These are phyloP conservation scores for Oryza rufipogon DNA, from an alignment of 176 grass and related monocot species.

Conservation along the genomic window DNA sequence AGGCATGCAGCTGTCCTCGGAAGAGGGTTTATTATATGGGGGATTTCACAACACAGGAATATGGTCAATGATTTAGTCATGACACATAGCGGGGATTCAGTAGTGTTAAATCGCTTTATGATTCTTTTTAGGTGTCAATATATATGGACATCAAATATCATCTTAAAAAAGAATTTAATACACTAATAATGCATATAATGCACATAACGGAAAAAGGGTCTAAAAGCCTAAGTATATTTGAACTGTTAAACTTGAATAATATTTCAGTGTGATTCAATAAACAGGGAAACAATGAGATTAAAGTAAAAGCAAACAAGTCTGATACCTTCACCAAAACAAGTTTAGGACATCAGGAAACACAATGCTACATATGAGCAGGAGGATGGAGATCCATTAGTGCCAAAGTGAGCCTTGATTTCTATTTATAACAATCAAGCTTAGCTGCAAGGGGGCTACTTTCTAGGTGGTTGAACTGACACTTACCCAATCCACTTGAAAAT, in stretches of 20 bases:
- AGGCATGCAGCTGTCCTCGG: neutral
- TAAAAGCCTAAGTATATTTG: neutral
- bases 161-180: neutral
- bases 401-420: neutral
- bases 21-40: constrained; percentile 17
- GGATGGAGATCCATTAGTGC: neutral
- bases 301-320: constrained; percentile 11
- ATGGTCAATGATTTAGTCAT: neutral
- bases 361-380: neutral
- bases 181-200: neutral
- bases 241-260: neutral
- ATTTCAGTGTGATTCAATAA: neutral
- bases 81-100: neutral
- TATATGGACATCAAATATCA: neutral
- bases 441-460: neutral
- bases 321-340: constrained; percentile 4
- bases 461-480: constrained; percentile 30
- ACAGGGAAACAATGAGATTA: neutral
- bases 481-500: constrained; percentile 99
- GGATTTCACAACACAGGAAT: neutral
- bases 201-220: neutral
- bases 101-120: constrained; percentile 5
- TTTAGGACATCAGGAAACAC: neutral
- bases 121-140: neutral
- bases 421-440: neutral